Percentiles rank a stretch among this genome's conserved stretches.
These are phyloP conservation scores for Spizellomyces punctatus DNA, from an alignment of 192 early-diverging fungal species.

Conservation along the genomic window DNA sequence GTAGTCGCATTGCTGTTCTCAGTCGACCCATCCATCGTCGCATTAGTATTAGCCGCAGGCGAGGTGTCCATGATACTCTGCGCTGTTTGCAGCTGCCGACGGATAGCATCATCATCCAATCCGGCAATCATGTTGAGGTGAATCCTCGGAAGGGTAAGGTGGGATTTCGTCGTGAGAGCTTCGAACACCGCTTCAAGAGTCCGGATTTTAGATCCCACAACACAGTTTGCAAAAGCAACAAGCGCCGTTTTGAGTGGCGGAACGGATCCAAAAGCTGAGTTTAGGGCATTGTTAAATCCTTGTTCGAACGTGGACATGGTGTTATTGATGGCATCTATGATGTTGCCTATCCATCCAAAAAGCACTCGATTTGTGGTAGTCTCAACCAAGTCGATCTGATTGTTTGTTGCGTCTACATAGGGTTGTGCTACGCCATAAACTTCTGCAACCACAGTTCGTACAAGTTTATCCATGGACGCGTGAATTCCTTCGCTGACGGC, in stretches of 20 bases:
- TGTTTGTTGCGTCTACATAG: constrained; percentile 19
- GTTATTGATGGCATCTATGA: constrained; percentile 42
- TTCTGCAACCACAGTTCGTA: constrained; percentile 5
- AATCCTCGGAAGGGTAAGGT: constrained; percentile 9
- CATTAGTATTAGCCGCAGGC: not conserved
- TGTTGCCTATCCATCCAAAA: constrained; percentile 34
- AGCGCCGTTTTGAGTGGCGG: constrained; percentile 15
- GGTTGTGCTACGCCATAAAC: constrained; percentile 8
- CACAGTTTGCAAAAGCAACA: constrained; percentile 10
- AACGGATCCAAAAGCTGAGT: constrained; percentile 9
- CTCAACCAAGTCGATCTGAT: constrained; percentile 6
- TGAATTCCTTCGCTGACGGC: not conserved
- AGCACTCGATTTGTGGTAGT: constrained; percentile 9
- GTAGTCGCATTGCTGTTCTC: not conserved
- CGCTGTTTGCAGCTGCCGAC: constrained; percentile 8
- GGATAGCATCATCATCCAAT: not conserved
- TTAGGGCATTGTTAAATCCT: constrained; percentile 14
- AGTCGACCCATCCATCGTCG: not conserved
- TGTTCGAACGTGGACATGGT: constrained; percentile 34
- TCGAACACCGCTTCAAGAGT: constrained; percentile 1
- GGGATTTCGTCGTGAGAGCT: constrained; percentile 1
- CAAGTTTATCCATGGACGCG: constrained; percentile 2
- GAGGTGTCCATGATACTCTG: constrained; percentile 10
- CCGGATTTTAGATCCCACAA: constrained; percentile 14
- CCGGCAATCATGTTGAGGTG: not conserved